Evolutionary conservation across 1,284 basidiomycete species (phyloP), one percentile per base, ranked within the genome.

Genomic region (Apiotrichum akiyoshidainum): DNA sequence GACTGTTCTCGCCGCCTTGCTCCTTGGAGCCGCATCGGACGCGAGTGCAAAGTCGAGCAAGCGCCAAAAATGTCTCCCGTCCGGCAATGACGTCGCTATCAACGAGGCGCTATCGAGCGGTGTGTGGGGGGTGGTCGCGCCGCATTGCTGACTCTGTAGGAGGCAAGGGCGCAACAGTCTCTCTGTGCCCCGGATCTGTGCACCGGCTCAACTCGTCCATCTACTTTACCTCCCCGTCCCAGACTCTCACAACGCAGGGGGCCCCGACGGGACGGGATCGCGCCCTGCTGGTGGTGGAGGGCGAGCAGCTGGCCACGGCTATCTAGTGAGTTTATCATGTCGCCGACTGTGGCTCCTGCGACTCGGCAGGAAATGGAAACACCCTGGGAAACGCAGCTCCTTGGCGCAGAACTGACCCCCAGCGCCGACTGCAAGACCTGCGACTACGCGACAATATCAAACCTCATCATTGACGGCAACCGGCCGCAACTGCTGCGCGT

Each of bases 371-470:
- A 7, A 31, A 31, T 31, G 26, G 26, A 31, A 4, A 31, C 3
- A 4, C 26, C 26, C 7, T 4, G 7, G 26, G 4, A 31, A 31
- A 31, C 26, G 26, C 26, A 4, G 26, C 26, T 31, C 26, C 26
- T 31, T 7, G 26, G n/a, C n/a, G n/a, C n/a, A n/a, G n/a, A n/a
- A n/a, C 26, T 31, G 26, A 31, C 33, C 31, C 34, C 17, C 60
- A 79, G 78, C 42, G 77, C 74, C 37, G 78, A 79, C 62, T 79
- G 77, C 63, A 63, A 65, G 17, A 45, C 63, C 16, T 79, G 78
- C 61, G 64, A 65, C 10, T 47, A 57, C 22, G 69, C 70, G 2
- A 66, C 65, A 13, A 70, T 79, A 46, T 55, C 63, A 41, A 72
- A 73, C 5, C 61, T 79, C 12, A 67, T 75, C 34, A 64, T 79